Evolutionary conservation across 257 asterid species (phyloP).

Genomic region (Solanum okadae): DNA sequence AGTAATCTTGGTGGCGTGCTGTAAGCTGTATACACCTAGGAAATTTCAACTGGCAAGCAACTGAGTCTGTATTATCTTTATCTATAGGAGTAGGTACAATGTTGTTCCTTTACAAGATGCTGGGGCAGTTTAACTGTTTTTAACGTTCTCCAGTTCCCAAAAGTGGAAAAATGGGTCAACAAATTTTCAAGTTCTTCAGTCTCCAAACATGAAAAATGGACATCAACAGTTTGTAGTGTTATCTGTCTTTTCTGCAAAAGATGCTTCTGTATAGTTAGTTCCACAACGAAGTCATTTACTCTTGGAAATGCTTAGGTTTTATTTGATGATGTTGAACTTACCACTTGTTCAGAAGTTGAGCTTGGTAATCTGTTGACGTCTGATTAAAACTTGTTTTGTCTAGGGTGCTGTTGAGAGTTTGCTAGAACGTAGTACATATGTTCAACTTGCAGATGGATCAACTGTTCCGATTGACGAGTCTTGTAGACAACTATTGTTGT

Average conservation of each 20-base stretch:
- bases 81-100: not conserved
- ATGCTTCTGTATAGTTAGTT: not conserved
- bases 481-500: constrained; percentile 42
- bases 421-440: constrained; percentile 59
- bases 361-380: not conserved
- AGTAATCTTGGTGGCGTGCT: not conserved
- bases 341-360: not conserved
- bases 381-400: not conserved
- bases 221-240: not conserved
- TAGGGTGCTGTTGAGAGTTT: constrained; percentile 96
- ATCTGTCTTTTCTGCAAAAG: not conserved
- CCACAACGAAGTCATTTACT: not conserved
- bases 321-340: not conserved
- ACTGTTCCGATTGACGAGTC: constrained; percentile 46
- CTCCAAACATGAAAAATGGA: not conserved
- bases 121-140: not conserved
- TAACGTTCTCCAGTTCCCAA: not conserved
- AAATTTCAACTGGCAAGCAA: not conserved
- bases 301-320: constrained; percentile 1
- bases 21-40: not conserved
- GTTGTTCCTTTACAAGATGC: not conserved
- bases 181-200: not conserved
- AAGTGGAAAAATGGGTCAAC: not conserved
- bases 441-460: constrained; percentile 75
- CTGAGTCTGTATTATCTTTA: not conserved